phyloP scores from a whole-genome alignment of 768 basidiomycete species.

The Lactifluus volemus region DNA sequence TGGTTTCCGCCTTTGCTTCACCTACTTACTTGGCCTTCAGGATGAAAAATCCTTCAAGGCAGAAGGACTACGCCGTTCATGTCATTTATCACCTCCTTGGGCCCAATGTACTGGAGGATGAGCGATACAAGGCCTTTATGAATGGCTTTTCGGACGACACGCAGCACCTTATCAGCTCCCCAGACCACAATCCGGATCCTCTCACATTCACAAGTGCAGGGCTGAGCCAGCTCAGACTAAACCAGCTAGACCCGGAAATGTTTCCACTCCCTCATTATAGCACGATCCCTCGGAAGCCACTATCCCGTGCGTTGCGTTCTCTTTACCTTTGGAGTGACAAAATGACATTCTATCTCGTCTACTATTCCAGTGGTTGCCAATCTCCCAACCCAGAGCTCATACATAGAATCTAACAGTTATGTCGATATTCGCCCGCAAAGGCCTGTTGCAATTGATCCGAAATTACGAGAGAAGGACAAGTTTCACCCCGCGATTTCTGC shows the following conservation, averaged over 20 bases:
- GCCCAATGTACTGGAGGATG: constrained; percentile 57
- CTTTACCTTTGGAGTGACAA: neutral
- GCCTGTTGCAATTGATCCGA: constrained; percentile 32
- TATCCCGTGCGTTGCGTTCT: constrained; percentile 26
- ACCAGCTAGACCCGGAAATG: constrained; percentile 58
- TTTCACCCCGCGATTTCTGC: constrained; percentile 16
- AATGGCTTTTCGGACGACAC: constrained; percentile 47
- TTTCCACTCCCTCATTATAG: constrained; percentile 62
- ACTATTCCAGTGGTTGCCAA: constrained; percentile 12
- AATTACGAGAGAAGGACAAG: constrained; percentile 6
- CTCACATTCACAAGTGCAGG: constrained; percentile 70
- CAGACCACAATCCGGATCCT: constrained; percentile 49
- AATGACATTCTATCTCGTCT: neutral
- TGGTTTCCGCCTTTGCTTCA: constrained; percentile 39
- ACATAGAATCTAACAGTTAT: constrained; percentile 10
- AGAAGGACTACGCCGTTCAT: constrained; percentile 38
- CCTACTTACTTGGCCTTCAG: constrained; percentile 42
- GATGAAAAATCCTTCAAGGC: constrained; percentile 33
- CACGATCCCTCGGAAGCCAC: constrained; percentile 31
- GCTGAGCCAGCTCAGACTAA: constrained; percentile 62
- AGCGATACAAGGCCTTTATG: constrained; percentile 67
- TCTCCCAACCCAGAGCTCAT: constrained; percentile 13
- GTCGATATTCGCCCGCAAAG: constrained; percentile 16
- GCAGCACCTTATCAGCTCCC: constrained; percentile 72
- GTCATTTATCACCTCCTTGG: constrained; percentile 68